Conservation (phyloP, 441 rosid genomes). For the Theobroma grandiflorum region DNA sequence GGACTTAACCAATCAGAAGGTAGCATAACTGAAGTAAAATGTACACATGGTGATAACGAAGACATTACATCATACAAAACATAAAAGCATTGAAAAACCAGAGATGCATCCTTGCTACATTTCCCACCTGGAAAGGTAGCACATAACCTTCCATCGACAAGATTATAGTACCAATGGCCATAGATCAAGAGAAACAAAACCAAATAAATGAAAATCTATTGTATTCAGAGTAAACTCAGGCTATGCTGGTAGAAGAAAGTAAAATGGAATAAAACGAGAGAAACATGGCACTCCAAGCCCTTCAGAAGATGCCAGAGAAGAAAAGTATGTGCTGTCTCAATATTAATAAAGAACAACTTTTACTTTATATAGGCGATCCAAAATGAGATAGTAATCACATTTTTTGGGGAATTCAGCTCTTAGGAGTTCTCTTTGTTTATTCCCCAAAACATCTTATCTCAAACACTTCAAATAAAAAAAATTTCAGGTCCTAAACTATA, state of each 20-base stretch:
- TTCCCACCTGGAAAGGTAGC: not conserved
- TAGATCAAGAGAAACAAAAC: slow-evolving; percentile 20
- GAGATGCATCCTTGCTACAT: not conserved
- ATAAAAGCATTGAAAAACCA: not conserved
- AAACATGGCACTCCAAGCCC: not conserved
- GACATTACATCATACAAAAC: not conserved
- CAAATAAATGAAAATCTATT: not conserved
- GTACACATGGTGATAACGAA: not conserved
- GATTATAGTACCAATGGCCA: not conserved
- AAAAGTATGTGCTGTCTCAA: not conserved
- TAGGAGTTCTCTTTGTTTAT: not conserved
- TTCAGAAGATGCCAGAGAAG: not conserved
- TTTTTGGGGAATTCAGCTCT: not conserved
- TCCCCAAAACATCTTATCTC: not conserved
- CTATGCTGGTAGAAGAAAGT: not conserved
- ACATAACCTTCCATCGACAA: not conserved
- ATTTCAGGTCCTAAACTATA: slow-evolving; percentile 2
- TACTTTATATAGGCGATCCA: not conserved
- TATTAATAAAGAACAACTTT: not conserved
- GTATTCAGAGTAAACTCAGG: not conserved
- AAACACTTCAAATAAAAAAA: slow-evolving; percentile 9
- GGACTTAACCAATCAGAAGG: slow-evolving; percentile 1
- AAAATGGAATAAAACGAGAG: not conserved
- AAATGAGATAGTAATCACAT: not conserved
- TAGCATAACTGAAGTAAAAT: not conserved